Conservation (phyloP, 1,284 basidiomycete genomes). For the Coriolopsis trogii region DNA sequence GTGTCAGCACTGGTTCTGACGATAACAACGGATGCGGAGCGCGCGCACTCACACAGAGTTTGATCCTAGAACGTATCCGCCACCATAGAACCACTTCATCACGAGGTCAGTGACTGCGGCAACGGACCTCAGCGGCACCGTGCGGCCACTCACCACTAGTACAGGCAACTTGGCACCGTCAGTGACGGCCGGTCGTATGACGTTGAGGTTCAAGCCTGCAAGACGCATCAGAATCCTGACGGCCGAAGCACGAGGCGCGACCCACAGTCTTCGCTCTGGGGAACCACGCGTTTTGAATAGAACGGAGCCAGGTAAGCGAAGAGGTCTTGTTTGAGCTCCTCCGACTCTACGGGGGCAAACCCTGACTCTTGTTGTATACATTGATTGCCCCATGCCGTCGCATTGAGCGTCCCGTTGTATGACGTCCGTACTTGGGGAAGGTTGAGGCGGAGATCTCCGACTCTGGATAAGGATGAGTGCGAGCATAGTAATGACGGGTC, state of each 20-base stretch:
- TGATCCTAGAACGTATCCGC: background rate
- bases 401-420: constrained; percentile 15
- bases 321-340: background rate
- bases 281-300: background rate
- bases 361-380: constrained; percentile 14
- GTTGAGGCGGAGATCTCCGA: constrained; percentile 41
- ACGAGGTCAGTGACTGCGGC: too few relatives aligned
- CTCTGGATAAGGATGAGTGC: too few relatives aligned
- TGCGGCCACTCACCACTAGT: constrained; percentile 42
- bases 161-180: constrained; percentile 52
- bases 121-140: background rate
- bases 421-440: constrained; percentile 5
- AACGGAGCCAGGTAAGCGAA: background rate
- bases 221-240: constrained; percentile 13
- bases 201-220: constrained; percentile 57
- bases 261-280: constrained; percentile 50
- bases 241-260: background rate
- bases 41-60: constrained; percentile 1
- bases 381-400: constrained; percentile 13
- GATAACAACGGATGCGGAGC: too few relatives aligned
- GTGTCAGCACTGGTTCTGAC: too few relatives aligned
- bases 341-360: background rate
- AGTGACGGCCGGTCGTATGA: constrained; percentile 48
- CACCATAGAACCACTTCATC: background rate
- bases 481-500: too few relatives aligned